phyloP scores from a whole-genome alignment of 2,329 filamentous ascomycete species.

The Orbilia quercus region DNA sequence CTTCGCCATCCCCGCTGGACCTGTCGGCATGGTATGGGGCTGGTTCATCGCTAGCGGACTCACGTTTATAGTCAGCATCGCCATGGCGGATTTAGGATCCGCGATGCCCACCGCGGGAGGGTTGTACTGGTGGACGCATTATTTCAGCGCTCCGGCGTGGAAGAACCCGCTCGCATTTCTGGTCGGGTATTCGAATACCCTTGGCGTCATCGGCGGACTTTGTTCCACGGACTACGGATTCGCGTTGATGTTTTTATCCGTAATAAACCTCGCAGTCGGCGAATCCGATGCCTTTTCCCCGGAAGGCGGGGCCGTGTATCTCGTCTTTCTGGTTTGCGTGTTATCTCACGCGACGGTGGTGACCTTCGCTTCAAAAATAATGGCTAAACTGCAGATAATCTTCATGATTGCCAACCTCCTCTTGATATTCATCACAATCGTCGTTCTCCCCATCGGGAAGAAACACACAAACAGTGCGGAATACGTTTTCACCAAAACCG shows the following conservation, averaged over 20 bases:
- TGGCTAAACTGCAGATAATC: conserved; percentile 71
- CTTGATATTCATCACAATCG: conserved; percentile 69
- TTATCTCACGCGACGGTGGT: conserved; percentile 69
- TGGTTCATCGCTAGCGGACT: conserved; percentile 71
- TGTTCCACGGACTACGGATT: conserved; percentile 72
- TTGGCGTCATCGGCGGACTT: conserved; percentile 69
- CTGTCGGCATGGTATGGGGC: conserved; percentile 72
- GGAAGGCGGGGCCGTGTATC: conserved; percentile 70
- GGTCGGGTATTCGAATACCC: conserved; percentile 47
- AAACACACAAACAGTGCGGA: conserved; percentile 62
- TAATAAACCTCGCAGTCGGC: conserved; percentile 64
- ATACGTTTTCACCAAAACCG: conserved; percentile 69
- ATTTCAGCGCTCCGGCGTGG: conserved; percentile 69
- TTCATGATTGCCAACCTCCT: conserved; percentile 70
- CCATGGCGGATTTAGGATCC: conserved; percentile 66
- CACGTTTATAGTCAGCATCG: conserved; percentile 71
- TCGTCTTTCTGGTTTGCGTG: conserved; percentile 69
- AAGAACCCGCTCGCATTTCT: conserved; percentile 66
- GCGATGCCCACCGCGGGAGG: conserved; percentile 63
- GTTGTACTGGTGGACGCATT: conserved; percentile 72
- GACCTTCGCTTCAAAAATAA: conserved; percentile 68
- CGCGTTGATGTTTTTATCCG: conserved; percentile 70
- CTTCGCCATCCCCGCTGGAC: conserved; percentile 71
- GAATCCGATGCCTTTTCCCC: conserved; percentile 70
- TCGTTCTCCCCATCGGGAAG: conserved; percentile 69